Conservation (phyloP, 495 filamentous ascomycete genomes). For the Podospora appendiculata region DNA sequence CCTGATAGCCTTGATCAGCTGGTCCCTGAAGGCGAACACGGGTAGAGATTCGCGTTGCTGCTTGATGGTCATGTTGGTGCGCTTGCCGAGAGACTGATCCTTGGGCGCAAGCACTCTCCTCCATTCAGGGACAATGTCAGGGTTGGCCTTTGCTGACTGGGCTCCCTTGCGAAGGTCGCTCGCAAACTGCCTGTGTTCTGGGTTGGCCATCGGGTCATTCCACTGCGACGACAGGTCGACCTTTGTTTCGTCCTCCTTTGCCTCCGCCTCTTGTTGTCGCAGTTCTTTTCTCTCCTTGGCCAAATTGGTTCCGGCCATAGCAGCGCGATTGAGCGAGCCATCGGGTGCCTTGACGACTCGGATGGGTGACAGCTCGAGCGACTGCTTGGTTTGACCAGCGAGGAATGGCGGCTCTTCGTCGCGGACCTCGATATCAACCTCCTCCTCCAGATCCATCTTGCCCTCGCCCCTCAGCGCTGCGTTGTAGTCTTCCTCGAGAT, state of each 20-base stretch:
- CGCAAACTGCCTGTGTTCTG: constrained; percentile 80
- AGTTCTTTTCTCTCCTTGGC: constrained; percentile 87
- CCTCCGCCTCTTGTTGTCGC: constrained; percentile 79
- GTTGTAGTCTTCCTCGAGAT: constrained; percentile 90
- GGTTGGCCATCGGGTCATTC: constrained; percentile 90
- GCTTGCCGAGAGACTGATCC: constrained; percentile 74
- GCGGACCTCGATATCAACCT: constrained; percentile 91
- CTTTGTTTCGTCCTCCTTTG: constrained; percentile 68
- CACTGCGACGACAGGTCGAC: constrained; percentile 88
- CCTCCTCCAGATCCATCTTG: constrained; percentile 89
- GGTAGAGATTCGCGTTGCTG: constrained; percentile 88
- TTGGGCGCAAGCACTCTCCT: constrained; percentile 77
- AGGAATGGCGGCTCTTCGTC: constrained; percentile 97
- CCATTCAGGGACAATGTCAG: constrained; percentile 82
- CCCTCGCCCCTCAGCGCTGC: constrained; percentile 78
- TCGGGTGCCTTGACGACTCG: constrained; percentile 95
- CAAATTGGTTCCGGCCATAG: constrained; percentile 84
- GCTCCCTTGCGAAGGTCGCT: constrained; percentile 62
- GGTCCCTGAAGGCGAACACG: constrained; percentile 81
- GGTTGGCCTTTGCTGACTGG: constrained; percentile 25
- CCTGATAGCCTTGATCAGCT: constrained; percentile 78
- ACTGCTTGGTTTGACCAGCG: constrained; percentile 92
- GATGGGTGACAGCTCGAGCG: constrained; percentile 88
- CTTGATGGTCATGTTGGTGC: constrained; percentile 89
- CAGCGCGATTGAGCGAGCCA: constrained; percentile 88